Evolutionary conservation across 164 flowering plant species (phyloP), one percentile per base, ranked within the genome.

Genomic region (Piper betle): DNA sequence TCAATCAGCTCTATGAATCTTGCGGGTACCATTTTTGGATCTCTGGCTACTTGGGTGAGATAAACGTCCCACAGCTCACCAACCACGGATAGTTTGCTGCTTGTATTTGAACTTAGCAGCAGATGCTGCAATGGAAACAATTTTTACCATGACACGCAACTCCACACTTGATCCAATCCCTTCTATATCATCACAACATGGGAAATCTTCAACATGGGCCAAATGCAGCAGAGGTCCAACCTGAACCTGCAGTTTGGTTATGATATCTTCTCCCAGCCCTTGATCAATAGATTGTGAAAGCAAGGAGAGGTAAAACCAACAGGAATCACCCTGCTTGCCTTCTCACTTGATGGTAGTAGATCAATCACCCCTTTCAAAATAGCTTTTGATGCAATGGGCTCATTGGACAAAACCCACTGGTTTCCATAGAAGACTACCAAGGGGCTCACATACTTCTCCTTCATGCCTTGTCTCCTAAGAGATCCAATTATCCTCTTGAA

Each of bases 391-490:
- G 10, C 50, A 1, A 6, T 6, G 7, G 83, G 74, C 70, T 85
- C 80, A 68, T 73, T 73, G 0, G 84, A 78, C 40, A 85, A 74
- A 10, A 88, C 66, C 91, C 95, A 86, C 73, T 82, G 82, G 64
- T 79, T 83, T 37, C 95, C 93, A 59, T 87, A 92, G 81, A 88
- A 88, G 52, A 85, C 83, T 17, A 88, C 72, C 33, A 92, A 76
- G 16, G 96, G 87, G 58, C 85, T 78, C 11, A 88, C 89, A 69
- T 79, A 87, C 61, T 83, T 92, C 54, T 92, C 98, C 74, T 79
- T 85, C 96, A 92, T 92, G 25, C 96, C 98, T 74, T 88, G 98
- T 72, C 92, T 73, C 74, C 98, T 83, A 64, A 92, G 55, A 54
- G 98, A 87, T 53, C 78, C 76, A 48, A 88, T 77, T 39, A 92